Evolutionary conservation across 306 rosid species (phyloP).

Genomic region (Quercus alba): DNA sequence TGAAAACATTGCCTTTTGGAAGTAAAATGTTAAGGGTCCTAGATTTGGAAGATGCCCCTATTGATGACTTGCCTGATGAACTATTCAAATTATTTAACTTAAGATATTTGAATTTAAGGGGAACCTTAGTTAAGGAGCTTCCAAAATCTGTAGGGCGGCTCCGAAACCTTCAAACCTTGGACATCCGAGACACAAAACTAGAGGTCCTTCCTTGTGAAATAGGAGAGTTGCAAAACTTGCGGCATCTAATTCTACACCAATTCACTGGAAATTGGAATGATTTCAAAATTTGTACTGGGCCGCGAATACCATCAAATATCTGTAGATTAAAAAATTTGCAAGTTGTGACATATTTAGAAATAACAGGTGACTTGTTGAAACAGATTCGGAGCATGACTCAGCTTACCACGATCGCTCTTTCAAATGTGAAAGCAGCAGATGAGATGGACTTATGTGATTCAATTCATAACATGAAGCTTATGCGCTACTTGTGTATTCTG

Average conservation of each 20-base stretch:
- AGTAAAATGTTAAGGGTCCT: no score
- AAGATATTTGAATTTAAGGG: not conserved
- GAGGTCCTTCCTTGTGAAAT: not conserved
- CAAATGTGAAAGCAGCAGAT: not conserved
- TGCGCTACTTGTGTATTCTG: not conserved
- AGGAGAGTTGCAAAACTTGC: not conserved
- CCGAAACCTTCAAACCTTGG: not conserved
- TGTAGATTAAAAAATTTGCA: rapidly evolving
- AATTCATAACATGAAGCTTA: not conserved
- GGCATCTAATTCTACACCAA: not conserved
- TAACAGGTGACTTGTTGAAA: not conserved
- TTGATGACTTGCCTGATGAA: not conserved
- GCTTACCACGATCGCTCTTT: not conserved
- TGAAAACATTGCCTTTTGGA: not conserved
- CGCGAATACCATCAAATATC: not conserved
- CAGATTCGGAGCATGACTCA: not conserved
- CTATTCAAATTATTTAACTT: not conserved
- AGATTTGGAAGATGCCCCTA: no score
- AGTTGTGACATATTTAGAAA: rapidly evolving
- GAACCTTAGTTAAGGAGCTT: not conserved
- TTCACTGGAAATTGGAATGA: not conserved
- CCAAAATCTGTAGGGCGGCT: not conserved
- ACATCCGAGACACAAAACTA: not conserved
- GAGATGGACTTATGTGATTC: not conserved
- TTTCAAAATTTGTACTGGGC: not conserved